A percentile compares a stretch with the other conserved stretches of the same genome.
Conservation (phyloP, 192 early-diverging fungal species). For the Anaeromyces robustus region DNA sequence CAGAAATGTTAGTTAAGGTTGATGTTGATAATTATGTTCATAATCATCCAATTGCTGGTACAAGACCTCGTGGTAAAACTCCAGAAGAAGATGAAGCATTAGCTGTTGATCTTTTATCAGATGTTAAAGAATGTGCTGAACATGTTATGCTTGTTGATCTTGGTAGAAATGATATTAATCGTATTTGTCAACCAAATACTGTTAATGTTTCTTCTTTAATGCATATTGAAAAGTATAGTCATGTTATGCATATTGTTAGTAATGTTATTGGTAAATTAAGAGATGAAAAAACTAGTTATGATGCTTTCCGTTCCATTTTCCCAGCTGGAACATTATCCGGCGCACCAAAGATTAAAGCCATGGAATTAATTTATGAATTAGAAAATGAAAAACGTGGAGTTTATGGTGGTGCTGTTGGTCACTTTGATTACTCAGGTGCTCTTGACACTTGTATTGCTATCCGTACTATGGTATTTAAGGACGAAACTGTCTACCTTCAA, state of each 20-base stretch:
- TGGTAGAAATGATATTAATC: conserved; percentile 95
- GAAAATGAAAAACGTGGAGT: conserved; percentile 88
- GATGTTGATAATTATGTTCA: conserved; percentile 58
- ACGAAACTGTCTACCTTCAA: conserved; percentile 86
- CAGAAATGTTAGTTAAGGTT: conserved; percentile 94
- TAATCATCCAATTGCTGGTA: conserved; percentile 97
- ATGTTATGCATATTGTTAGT: conserved; percentile 99
- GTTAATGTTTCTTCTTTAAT: conserved; percentile 93
- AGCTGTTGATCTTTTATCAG: conserved; percentile 71
- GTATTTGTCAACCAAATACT: conserved; percentile 80
- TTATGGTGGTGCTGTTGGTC: conserved; percentile 71
- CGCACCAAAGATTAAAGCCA: conserved; percentile 92
- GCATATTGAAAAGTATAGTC: conserved; percentile 89
- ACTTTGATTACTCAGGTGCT: conserved; percentile 82
- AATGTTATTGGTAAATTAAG: conserved; percentile 83
- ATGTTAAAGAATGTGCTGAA: conserved; percentile 93
- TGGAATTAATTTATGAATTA: conserved; percentile 81
- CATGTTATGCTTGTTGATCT: conserved; percentile 99
- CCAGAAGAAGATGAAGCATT: conserved; percentile 76
- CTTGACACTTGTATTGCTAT: conserved; percentile 97
- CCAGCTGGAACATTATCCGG: conserved; percentile 97
- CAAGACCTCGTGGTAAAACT: conserved; percentile 75
- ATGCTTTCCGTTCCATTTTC: conserved; percentile 95
- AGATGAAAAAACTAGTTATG: conserved; percentile 75
- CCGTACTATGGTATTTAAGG: conserved; percentile 96